Conservation (phyloP, 2,329 filamentous ascomycete genomes). For the Colletotrichum chrysophilum region DNA sequence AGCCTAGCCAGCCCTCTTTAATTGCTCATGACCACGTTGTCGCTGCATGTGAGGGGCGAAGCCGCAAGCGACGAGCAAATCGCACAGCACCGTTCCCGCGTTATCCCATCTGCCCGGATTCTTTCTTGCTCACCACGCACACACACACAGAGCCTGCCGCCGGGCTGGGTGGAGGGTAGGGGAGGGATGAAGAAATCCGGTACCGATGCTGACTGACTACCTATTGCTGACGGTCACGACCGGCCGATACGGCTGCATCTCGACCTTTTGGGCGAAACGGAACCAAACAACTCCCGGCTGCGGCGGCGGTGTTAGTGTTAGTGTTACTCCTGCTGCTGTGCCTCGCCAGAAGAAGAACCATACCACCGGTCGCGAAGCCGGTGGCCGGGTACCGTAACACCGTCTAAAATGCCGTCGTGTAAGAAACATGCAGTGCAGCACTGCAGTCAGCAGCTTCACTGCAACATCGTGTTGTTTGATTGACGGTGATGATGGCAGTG, state of each 20-base stretch:
- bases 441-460: not conserved
- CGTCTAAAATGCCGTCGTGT: not conserved
- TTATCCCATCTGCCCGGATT: not conserved
- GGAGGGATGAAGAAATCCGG: not conserved
- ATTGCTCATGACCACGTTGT: not conserved
- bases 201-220: not conserved
- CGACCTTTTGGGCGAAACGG: not conserved
- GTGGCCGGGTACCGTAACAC: not conserved
- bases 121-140: not conserved
- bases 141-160: not conserved
- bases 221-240: not conserved
- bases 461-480: not conserved
- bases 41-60: not conserved
- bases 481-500: not conserved
- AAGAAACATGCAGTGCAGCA: not conserved
- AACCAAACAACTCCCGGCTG: not conserved
- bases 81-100: not conserved
- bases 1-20: not conserved
- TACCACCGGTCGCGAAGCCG: not conserved
- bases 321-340: not conserved
- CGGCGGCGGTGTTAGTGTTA: not conserved
- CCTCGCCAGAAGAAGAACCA: not conserved
- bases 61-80: not conserved
- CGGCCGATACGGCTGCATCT: not conserved
- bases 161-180: too few species aligned